Percentiles rank a stretch among this genome's conserved stretches.
These are phyloP conservation scores for Pseudoscleropodium purum DNA, from an alignment of 225 moss, liverwort and hornwort genomes.

Conservation along the genomic window DNA sequence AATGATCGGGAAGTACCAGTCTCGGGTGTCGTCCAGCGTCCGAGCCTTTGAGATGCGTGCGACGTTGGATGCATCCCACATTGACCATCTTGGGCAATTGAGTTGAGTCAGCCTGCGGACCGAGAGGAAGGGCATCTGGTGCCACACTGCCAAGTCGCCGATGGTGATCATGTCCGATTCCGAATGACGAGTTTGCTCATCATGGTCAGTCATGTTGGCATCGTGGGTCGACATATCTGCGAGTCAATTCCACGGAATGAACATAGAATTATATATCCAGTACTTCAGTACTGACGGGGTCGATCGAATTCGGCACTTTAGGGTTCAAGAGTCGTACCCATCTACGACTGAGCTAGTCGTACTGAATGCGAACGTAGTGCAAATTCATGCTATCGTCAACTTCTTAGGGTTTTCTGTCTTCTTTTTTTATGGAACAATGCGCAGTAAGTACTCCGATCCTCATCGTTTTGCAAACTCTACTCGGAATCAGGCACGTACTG, in stretches of 20 bases:
- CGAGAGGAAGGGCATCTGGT: background rate
- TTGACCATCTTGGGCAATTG: background rate
- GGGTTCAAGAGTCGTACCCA: background rate
- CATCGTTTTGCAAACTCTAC: no score
- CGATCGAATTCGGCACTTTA: background rate
- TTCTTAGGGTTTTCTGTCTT: background rate
- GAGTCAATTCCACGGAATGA: background rate
- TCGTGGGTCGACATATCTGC: background rate
- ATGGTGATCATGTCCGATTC: background rate
- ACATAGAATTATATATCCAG: background rate
- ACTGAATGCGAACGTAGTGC: background rate
- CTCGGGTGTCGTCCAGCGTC: background rate
- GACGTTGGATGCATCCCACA: background rate
- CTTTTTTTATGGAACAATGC: no score
- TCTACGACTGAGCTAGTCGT: background rate
- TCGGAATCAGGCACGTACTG: no score
- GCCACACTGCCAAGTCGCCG: background rate
- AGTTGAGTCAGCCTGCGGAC: background rate
- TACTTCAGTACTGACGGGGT: background rate
- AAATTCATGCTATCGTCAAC: background rate
- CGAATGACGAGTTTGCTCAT: background rate
- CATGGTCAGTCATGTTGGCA: background rate
- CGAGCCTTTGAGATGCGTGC: background rate
- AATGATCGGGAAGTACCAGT: background rate
- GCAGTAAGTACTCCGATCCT: no score